phyloP scores from a whole-genome alignment of 306 rosid genomes.

The Heteromeles arbutifolia region DNA sequence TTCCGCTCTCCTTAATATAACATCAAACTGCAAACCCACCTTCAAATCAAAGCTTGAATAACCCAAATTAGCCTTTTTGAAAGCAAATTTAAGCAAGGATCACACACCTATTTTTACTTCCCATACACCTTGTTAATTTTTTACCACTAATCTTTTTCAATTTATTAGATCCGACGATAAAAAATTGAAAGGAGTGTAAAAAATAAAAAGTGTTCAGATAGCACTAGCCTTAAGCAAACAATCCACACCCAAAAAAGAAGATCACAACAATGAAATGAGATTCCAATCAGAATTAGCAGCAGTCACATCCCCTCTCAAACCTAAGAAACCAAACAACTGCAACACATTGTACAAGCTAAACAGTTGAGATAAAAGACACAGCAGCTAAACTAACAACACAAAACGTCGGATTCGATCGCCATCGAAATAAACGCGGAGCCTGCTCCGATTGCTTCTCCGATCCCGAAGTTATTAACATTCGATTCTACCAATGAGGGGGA shows the following conservation, averaged over 20 bases:
- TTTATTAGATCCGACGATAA: too few species aligned
- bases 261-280: neutral
- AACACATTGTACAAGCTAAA: constrained; percentile 35
- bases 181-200: too few species aligned
- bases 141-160: too few species aligned
- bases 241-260: neutral
- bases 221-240: neutral
- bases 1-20: too few species aligned
- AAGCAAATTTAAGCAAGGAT: neutral
- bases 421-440: neutral
- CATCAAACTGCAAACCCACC: neutral
- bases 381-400: constrained; percentile 15
- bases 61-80: neutral
- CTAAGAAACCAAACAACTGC: constrained; percentile 22
- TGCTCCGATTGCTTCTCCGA: neutral
- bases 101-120: too few species aligned
- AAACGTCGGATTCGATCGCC: neutral
- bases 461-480: neutral
- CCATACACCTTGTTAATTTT: too few species aligned
- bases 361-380: constrained; percentile 13
- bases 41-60: neutral
- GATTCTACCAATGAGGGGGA: constrained; percentile 15
- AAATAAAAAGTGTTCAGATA: too few species aligned
- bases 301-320: neutral
- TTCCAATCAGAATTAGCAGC: neutral